Percentiles rank a stretch among this genome's conserved stretches.
phyloP scores from a whole-genome alignment of 768 basidiomycete species.

The Tephrocybe sp. region DNA sequence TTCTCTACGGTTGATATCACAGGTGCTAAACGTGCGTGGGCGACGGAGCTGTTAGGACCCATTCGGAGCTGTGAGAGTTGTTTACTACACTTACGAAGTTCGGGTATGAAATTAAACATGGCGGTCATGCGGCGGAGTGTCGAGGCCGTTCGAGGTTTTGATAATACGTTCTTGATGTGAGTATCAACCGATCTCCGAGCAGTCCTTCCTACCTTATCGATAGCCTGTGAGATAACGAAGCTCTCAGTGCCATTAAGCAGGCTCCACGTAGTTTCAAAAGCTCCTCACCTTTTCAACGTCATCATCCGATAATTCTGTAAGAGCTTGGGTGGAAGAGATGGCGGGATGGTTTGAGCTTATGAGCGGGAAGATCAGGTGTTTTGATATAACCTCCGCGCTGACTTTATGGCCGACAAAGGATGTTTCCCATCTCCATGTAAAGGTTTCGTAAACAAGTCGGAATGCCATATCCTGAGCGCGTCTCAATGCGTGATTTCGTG shows the following conservation, averaged over 20 bases:
- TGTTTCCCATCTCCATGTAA: constrained; percentile 83
- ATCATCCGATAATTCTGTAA: constrained; percentile 50
- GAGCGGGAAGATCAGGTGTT: constrained; percentile 73
- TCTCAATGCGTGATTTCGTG: constrained; percentile 5
- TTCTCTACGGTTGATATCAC: constrained; percentile 44
- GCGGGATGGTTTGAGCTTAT: constrained; percentile 69
- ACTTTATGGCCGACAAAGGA: constrained; percentile 57
- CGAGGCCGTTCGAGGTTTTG: constrained; percentile 66
- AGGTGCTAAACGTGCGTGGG: constrained; percentile 38
- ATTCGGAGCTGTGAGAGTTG: constrained; percentile 4
- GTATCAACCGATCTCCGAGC: constrained; percentile 68
- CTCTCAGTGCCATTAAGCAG: constrained; percentile 7
- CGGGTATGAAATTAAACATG: constrained; percentile 61
- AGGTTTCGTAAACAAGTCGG: constrained; percentile 51
- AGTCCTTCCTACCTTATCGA: constrained; percentile 68
- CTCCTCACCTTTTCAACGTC: constrained; percentile 65
- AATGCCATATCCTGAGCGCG: constrained; percentile 60
- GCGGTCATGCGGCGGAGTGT: constrained; percentile 70
- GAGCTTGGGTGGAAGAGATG: constrained; percentile 56
- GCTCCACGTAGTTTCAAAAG: not conserved
- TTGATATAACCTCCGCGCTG: constrained; percentile 74
- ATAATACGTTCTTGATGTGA: constrained; percentile 68
- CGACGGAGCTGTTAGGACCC: constrained; percentile 9
- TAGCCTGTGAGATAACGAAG: constrained; percentile 38
- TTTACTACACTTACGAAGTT: constrained; percentile 53